phyloP scores from a whole-genome alignment of 352 stramenopile species.

The Thraustochytrium aureum region DNA sequence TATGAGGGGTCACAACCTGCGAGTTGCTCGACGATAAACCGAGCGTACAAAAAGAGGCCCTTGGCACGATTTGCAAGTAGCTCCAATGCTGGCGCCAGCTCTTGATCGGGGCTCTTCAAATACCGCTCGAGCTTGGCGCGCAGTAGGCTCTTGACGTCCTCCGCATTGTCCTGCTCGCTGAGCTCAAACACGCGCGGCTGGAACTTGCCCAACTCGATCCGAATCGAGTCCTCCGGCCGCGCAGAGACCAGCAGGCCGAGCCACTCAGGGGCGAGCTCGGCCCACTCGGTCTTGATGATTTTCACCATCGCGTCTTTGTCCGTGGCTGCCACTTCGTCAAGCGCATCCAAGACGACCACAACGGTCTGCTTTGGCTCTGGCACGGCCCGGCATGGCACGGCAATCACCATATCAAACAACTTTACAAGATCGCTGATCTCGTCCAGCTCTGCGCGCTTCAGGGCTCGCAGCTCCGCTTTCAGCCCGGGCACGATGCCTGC shows the following conservation, averaged over 20 bases:
- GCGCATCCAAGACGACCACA: not conserved
- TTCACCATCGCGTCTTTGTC: not conserved
- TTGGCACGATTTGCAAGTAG: not conserved
- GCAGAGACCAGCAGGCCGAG: conserved; percentile 4
- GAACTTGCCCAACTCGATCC: not conserved
- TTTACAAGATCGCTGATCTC: not conserved
- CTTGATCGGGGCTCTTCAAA: no score
- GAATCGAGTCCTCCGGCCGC: not conserved
- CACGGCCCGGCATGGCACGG: not conserved
- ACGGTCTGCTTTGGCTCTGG: not conserved
- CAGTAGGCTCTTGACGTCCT: not conserved
- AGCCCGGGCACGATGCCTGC: not conserved
- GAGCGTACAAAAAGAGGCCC: conserved; percentile 17
- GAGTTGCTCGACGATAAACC: not conserved
- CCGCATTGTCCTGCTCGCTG: not conserved
- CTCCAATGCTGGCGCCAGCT: no score
- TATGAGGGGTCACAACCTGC: no score
- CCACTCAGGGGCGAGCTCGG: not conserved
- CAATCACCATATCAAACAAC: not conserved
- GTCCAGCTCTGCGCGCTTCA: no score
- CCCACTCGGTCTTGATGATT: not conserved
- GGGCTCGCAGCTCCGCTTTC: not conserved
- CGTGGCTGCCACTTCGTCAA: not conserved
- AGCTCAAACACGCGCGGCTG: not conserved
- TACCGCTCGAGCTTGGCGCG: no score